Conservation (phyloP, 345 rosid genomes). For the Psidium friedrichsthalianum region DNA sequence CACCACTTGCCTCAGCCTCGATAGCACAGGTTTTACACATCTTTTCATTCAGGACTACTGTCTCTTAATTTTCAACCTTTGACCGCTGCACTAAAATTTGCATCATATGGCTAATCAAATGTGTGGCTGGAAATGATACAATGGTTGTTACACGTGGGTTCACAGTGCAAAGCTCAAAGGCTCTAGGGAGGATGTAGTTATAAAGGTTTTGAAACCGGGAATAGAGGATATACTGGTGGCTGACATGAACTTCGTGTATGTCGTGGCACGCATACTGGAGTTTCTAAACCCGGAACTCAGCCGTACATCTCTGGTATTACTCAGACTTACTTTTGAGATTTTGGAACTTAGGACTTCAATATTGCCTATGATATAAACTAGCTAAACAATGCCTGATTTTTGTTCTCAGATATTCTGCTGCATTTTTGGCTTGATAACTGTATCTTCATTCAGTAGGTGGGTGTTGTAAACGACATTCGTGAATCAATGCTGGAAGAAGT, state of each 20-base stretch:
- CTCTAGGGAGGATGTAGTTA: slow-evolving; percentile 85
- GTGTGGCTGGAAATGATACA: not conserved
- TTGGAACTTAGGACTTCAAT: not conserved
- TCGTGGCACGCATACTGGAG: slow-evolving; percentile 89
- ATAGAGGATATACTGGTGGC: slow-evolving; percentile 88
- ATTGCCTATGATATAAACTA: not conserved
- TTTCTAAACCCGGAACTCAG: slow-evolving; percentile 78
- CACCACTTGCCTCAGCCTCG: slow-evolving; percentile 93
- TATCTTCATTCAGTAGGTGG: slow-evolving; percentile 43
- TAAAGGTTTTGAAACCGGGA: slow-evolving; percentile 93
- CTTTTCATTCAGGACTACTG: not conserved
- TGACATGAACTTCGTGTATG: slow-evolving; percentile 79
- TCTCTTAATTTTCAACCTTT: not conserved
- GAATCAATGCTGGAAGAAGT: slow-evolving; percentile 99
- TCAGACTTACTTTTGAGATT: not conserved
- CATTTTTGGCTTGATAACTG: slow-evolving; percentile 5
- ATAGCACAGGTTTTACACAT: slow-evolving; percentile 63
- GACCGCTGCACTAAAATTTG: not conserved
- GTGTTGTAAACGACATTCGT: slow-evolving; percentile 78
- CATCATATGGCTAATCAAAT: not conserved
- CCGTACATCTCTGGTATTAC: slow-evolving; percentile 79
- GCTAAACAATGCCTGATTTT: not conserved
- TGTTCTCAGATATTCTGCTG: not conserved
- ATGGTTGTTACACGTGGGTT: slow-evolving; percentile 37
- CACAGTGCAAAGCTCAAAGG: slow-evolving; percentile 88